phyloP scores from a whole-genome alignment of 2,329 filamentous ascomycete species.

The Plectosphaerella cucumerina region DNA sequence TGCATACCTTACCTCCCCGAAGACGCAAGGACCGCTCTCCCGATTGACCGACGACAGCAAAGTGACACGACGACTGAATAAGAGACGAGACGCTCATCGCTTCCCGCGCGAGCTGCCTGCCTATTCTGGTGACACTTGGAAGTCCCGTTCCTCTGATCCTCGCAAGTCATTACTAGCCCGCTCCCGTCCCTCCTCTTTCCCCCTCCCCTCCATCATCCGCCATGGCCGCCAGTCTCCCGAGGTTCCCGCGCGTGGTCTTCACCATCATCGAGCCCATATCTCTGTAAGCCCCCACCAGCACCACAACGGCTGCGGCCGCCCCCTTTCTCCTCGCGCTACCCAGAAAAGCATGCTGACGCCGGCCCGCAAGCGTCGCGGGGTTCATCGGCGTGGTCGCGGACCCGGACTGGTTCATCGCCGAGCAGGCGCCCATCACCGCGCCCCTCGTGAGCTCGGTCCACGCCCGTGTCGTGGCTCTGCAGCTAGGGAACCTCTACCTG shows the following conservation, averaged over 20 bases:
- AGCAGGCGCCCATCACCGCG: slow-evolving; percentile 47
- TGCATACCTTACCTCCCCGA: too few species aligned
- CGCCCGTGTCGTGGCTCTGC: slow-evolving; percentile 55
- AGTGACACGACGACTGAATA: too few species aligned
- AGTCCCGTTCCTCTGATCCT: not conserved
- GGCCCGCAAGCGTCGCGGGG: slow-evolving; percentile 49
- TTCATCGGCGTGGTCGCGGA: slow-evolving; percentile 51
- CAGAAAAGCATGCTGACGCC: slow-evolving; percentile 3
- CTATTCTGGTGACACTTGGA: not conserved
- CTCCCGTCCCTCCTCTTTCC: not conserved
- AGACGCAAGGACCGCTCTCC: too few species aligned
- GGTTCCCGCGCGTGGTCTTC: slow-evolving; percentile 62
- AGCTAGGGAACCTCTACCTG: slow-evolving; percentile 68
- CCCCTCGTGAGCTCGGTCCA: slow-evolving; percentile 30
- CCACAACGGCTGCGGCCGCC: too few species aligned
- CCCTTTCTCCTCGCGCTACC: not conserved
- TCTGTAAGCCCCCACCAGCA: slow-evolving; percentile 42
- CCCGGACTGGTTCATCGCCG: slow-evolving; percentile 58
- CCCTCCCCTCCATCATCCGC: not conserved
- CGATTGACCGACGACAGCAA: too few species aligned
- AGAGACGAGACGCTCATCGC: too few species aligned
- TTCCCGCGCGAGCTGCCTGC: not conserved
- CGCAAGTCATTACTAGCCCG: not conserved
- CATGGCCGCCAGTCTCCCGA: slow-evolving; percentile 60
- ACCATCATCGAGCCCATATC: slow-evolving; percentile 66